Evolutionary conservation across 495 filamentous ascomycete species (phyloP), one percentile per base, ranked within the genome.

Genomic region (Pseudomonodictys pantanalensis): DNA sequence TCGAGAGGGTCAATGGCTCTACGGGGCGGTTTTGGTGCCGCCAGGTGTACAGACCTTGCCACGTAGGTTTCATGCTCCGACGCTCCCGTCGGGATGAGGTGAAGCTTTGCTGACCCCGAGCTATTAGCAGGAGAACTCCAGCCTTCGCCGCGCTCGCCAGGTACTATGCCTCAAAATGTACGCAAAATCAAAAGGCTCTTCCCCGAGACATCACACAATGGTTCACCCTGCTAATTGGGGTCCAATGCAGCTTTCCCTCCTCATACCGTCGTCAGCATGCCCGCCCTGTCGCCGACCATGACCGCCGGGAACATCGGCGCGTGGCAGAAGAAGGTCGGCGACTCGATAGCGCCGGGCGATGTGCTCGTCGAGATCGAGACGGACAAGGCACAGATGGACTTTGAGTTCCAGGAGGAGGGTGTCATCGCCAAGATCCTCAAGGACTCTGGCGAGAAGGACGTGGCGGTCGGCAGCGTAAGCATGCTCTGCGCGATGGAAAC

Each of bases 351-450:
- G 56, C 91, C 95, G 43, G 95, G 95, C 70, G 95, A 99, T 75
- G 92, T 97, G n/a, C 76, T 99, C 57, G 95, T 97, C 26, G 95
- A 99, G 80, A 97, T 99, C 71, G 95, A 99, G 79, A 99, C 95
- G 69, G 95, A 99, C 76, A 99, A 99, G 81, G 95, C 95, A 39
- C 95, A 99, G 76, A 99, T 99, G 95, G 95, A 99, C 79, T 99
- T 99, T 69, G 95, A 99, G 75, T 99, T 95, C 75, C 95, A 99
- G 75, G 93, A 99, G 64, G 93, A 99, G 71, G 93, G 95, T 78
- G 80, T 95, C 30, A 77, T 99, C 55, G 95, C 95, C 57, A 97
- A 97, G 83, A 83, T 97, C 58, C 75, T 99, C 73, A 95, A 91
- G 78, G 89, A 96, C 2, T 85, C 85, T 29, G 95, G 95, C 43